phyloP scores from a whole-genome alignment of 192 early-diverging fungal genomes.

The Phycomyces nitens region DNA sequence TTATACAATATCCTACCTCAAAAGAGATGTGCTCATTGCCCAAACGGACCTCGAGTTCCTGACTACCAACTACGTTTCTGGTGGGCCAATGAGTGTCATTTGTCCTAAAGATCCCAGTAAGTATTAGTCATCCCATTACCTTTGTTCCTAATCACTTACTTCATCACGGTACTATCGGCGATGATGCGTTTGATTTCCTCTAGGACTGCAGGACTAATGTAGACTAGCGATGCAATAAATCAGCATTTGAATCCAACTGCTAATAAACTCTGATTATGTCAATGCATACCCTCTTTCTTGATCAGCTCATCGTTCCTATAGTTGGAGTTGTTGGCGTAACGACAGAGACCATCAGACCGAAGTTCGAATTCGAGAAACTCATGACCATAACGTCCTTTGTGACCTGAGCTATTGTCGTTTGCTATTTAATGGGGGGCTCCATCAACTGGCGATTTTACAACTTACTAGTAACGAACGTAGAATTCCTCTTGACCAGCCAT shows the following conservation, averaged over 20 bases:
- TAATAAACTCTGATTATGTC: not conserved
- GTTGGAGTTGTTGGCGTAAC: constrained; percentile 97
- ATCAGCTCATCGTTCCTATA: constrained; percentile 97
- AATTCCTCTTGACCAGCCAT: constrained; percentile 41
- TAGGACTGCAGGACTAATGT: constrained; percentile 74
- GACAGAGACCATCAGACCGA: constrained; percentile 76
- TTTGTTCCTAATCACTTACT: constrained; percentile 38
- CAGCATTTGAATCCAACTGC: not conserved
- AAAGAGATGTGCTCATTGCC: constrained; percentile 91
- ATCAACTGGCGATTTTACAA: not conserved
- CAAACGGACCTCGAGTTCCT: constrained; percentile 92
- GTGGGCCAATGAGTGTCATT: constrained; percentile 90
- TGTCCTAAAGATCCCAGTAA: constrained; percentile 53
- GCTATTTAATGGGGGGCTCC: too few relatives aligned
- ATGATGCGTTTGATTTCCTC: constrained; percentile 89
- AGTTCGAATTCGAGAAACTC: constrained; percentile 99
- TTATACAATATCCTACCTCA: constrained; percentile 51
- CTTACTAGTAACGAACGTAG: constrained; percentile 50
- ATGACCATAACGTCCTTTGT: constrained; percentile 94
- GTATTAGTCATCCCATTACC: not conserved
- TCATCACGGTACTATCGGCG: constrained; percentile 85
- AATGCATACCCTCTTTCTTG: constrained; percentile 74
- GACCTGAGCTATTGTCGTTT: constrained; percentile 64
- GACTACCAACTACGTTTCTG: constrained; percentile 83
- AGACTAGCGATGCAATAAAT: constrained; percentile 45